These are phyloP conservation scores for Solanum commersonii DNA, from an alignment of 257 asterid species.

Conservation along the genomic window DNA sequence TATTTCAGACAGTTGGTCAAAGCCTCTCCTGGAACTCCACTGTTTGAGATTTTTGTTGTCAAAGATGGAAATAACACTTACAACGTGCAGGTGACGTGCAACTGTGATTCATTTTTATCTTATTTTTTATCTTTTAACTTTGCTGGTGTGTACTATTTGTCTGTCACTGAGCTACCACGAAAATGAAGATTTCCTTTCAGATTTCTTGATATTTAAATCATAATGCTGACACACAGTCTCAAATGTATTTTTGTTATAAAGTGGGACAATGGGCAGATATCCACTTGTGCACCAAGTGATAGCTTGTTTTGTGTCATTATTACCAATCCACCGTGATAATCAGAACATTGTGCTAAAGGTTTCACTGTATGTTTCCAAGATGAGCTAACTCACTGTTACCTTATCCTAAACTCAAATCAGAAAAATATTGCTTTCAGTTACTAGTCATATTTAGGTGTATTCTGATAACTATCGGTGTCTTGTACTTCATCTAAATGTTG, in stretches of 20 bases:
- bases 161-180: background rate
- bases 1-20: slow-evolving; percentile 73
- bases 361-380: background rate
- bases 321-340: background rate
- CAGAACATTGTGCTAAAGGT: background rate
- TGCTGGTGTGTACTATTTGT: background rate
- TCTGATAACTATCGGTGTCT: background rate
- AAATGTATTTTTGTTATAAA: background rate
- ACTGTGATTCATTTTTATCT: background rate
- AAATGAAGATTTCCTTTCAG: background rate
- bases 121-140: background rate
- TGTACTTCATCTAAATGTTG: background rate
- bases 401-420: background rate
- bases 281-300: background rate
- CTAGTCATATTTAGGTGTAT: background rate
- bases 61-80: slow-evolving; percentile 56
- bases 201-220: background rate
- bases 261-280: background rate
- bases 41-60: slow-evolving; percentile 82
- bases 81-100: slow-evolving; percentile 65
- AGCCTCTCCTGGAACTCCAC: slow-evolving; percentile 91
- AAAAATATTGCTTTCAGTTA: background rate
- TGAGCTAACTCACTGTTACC: background rate
- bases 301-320: background rate
- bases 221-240: background rate